These are phyloP conservation scores for Seiridium unicorne DNA, from an alignment of 2,329 filamentous ascomycete genomes.

Conservation along the genomic window DNA sequence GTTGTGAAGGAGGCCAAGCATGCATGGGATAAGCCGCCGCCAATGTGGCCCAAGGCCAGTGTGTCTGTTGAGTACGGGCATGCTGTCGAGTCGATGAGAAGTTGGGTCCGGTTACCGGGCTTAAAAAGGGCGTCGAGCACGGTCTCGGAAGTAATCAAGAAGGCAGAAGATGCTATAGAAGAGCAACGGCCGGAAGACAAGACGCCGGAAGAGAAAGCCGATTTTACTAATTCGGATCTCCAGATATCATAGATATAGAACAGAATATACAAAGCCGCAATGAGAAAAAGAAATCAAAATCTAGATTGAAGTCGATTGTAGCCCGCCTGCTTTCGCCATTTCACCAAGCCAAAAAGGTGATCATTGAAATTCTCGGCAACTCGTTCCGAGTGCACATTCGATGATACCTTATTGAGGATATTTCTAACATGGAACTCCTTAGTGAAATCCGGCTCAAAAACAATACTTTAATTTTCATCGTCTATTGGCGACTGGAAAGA, in stretches of 20 bases:
- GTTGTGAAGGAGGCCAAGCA: conserved; percentile 45
- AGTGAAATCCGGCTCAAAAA: too few relatives aligned
- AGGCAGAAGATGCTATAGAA: not conserved
- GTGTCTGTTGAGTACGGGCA: conserved; percentile 45
- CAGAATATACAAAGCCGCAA: not conserved
- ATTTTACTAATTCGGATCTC: not conserved
- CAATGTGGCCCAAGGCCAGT: conserved; percentile 41
- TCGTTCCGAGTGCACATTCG: too few relatives aligned
- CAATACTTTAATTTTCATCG: too few relatives aligned
- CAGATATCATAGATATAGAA: not conserved
- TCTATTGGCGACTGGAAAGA: too few relatives aligned
- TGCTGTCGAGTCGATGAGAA: conserved; percentile 37
- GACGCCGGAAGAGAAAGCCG: conserved; percentile 1
- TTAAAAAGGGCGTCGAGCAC: not conserved
- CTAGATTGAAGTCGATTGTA: too few relatives aligned
- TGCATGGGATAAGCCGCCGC: conserved; percentile 47
- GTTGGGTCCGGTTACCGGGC: conserved; percentile 28
- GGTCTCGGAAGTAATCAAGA: not conserved
- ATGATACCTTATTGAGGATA: too few relatives aligned
- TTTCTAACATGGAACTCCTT: too few relatives aligned
- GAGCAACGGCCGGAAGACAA: not conserved
- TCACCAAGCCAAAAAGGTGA: too few relatives aligned
- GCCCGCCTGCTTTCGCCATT: too few relatives aligned
- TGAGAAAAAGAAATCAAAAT: too few relatives aligned
- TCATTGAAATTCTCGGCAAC: too few relatives aligned